Percentiles rank a stretch among this genome's conserved stretches.
Evolutionary conservation across 768 basidiomycete species (phyloP).

Genomic region (Tylopilus plumbeoviolaceoides): DNA sequence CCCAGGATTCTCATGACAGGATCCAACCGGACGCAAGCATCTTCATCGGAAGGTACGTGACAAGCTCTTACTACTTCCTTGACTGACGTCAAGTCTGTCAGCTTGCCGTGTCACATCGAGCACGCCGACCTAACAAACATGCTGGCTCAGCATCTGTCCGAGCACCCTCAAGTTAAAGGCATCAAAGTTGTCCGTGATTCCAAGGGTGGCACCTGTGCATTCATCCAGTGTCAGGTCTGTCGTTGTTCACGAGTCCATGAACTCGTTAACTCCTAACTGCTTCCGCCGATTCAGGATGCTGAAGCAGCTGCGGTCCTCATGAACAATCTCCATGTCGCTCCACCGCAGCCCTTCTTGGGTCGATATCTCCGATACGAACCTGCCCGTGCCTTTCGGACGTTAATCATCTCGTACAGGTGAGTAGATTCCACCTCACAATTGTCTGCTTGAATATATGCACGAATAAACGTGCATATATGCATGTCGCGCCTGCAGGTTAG

Average conservation of each 20-base stretch:
- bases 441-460: slow-evolving; percentile 12
- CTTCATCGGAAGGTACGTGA: slow-evolving; percentile 73
- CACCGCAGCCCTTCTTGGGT: slow-evolving; percentile 65
- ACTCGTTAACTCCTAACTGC: background rate
- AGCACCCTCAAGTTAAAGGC: slow-evolving; percentile 59
- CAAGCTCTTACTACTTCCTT: background rate
- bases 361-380: slow-evolving; percentile 72
- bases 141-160: slow-evolving; percentile 64
- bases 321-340: slow-evolving; percentile 49
- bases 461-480: slow-evolving; percentile 21
- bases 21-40: slow-evolving; percentile 74
- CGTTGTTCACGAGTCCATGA: background rate
- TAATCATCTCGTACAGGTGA: slow-evolving; percentile 74
- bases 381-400: slow-evolving; percentile 69
- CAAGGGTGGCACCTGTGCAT: slow-evolving; percentile 78
- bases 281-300: slow-evolving; percentile 42
- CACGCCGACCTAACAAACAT: slow-evolving; percentile 56
- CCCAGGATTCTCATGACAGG: slow-evolving; percentile 37
- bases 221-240: slow-evolving; percentile 78
- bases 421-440: slow-evolving; percentile 6
- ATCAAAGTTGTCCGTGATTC: slow-evolving; percentile 71
- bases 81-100: slow-evolving; percentile 28
- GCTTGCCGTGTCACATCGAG: slow-evolving; percentile 66
- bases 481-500: background rate
- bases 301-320: slow-evolving; percentile 56